phyloP scores from a whole-genome alignment of 768 basidiomycete species.

The Fomitopsis serialis region DNA sequence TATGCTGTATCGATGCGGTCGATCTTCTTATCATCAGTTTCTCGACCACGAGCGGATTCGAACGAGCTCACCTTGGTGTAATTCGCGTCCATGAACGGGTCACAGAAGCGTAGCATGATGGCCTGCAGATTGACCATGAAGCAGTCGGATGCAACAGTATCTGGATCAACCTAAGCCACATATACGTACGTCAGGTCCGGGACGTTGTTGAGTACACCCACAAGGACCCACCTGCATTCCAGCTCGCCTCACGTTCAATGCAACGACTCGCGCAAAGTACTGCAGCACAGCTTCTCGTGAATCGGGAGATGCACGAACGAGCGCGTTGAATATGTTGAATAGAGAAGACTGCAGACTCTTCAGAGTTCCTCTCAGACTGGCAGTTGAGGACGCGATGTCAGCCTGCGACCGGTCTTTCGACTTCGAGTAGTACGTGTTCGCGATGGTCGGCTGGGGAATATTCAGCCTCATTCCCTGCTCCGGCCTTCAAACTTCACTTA shows the following conservation, averaged over 20 bases:
- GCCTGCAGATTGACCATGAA: constrained; percentile 89
- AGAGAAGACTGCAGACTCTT: constrained; percentile 77
- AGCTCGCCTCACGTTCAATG: constrained; percentile 76
- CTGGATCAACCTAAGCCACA: constrained; percentile 86
- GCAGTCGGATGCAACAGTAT: constrained; percentile 83
- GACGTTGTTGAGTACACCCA: background rate
- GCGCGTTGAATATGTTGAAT: constrained; percentile 82
- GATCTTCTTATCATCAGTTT: constrained; percentile 38
- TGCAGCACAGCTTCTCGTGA: constrained; percentile 77
- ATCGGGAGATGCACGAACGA: constrained; percentile 79
- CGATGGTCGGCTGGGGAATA: constrained; percentile 58
- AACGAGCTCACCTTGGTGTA: constrained; percentile 67
- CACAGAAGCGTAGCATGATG: constrained; percentile 80
- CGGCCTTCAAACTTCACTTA: constrained; percentile 30
- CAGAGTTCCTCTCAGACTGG: constrained; percentile 81
- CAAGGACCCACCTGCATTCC: constrained; percentile 83
- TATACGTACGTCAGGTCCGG: background rate
- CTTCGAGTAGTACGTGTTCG: constrained; percentile 80
- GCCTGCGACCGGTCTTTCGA: constrained; percentile 66
- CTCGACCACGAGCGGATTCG: background rate
- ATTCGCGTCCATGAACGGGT: constrained; percentile 91
- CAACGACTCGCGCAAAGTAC: constrained; percentile 72
- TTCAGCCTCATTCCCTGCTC: constrained; percentile 1
- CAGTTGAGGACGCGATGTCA: constrained; percentile 79
- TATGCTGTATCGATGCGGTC: constrained; percentile 86